Evolutionary conservation across 768 basidiomycete species (phyloP).

Genomic region (Mycena pura): DNA sequence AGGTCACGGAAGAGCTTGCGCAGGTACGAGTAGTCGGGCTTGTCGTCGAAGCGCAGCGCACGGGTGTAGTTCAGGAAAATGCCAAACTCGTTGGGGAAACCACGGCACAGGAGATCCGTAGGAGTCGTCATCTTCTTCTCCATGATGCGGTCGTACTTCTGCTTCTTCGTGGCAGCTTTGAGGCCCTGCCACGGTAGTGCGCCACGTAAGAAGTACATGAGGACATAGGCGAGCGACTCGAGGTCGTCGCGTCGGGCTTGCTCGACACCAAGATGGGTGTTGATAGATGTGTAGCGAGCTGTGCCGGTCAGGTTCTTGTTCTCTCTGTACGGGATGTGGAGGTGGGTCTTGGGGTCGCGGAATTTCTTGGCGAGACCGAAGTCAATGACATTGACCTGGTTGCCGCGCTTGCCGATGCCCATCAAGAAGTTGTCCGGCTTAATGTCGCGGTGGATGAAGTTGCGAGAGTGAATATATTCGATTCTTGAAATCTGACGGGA

Average conservation of each 20-base stretch:
- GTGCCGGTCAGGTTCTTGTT: slow-evolving; percentile 99
- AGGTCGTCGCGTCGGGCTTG: slow-evolving; percentile 98
- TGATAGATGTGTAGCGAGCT: slow-evolving; percentile 98
- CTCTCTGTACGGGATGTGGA: slow-evolving; percentile 99
- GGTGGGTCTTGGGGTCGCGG: slow-evolving; percentile 98
- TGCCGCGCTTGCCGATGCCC: slow-evolving; percentile 99
- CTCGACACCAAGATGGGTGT: slow-evolving; percentile 98
- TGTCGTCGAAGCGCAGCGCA: slow-evolving; percentile 98
- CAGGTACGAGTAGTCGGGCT: slow-evolving; percentile 99
- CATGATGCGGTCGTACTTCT: slow-evolving; percentile 99
- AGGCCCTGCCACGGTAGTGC: slow-evolving; percentile 99
- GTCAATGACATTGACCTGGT: slow-evolving; percentile 99
- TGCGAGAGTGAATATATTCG: slow-evolving; percentile 99
- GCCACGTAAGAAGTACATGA: slow-evolving; percentile 99
- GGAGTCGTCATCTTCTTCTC: slow-evolving; percentile 99
- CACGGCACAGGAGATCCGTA: slow-evolving; percentile 95
- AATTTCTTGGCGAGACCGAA: slow-evolving; percentile 99
- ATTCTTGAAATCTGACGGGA: slow-evolving; percentile 88
- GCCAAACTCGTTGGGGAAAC: slow-evolving; percentile 99
- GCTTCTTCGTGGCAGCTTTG: slow-evolving; percentile 99
- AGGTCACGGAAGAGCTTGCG: slow-evolving; percentile 99
- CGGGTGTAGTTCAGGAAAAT: slow-evolving; percentile 99
- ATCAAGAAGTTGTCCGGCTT: slow-evolving; percentile 99
- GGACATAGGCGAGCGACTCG: slow-evolving; percentile 97
- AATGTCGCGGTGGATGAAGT: slow-evolving; percentile 98